Base-by-base conservation (phyloP, 2,329 filamentous ascomycete genomes). In the Hypoxylon sp. region DNA sequence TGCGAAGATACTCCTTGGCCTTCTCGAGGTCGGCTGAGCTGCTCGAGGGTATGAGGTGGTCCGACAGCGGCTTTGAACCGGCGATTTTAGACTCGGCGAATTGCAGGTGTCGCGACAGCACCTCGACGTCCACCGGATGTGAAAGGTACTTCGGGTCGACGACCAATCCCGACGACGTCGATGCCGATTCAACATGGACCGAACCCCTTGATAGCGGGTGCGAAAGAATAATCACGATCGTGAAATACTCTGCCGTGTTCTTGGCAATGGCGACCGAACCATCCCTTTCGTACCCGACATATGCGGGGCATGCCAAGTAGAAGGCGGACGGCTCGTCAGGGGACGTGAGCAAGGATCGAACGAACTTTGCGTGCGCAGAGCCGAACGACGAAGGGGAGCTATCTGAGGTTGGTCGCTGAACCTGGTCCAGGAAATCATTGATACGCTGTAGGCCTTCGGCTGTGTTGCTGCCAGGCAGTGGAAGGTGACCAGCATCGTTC, bases 191-290 rank as follows among this genome's bases (percentile, higher is more conserved):
- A 26, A 67, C 58, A 17, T 66, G 66, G 31, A 60, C 49, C 7
- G 49, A 62, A 23, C 64, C 55, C 0, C 57, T 61, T 4, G 61
- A 64, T 4, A 67, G 49, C 17, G 60, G 64, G 31, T 66, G 60
- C 11, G 47, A 13, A 2, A 51, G 47, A 2, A 33, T 23, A 0
- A 52, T 4, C 9, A 20, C 38, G 3, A 48, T 42, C 7, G 53
- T 51, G 26, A 58, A 33, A n/a, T 45, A 58, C 18, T 43, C n/a
- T 48, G n/a, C 40, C 11, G 3, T 13, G 3, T 9, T 21, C 48
- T 3, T 41, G 15, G n/a, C n/a, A n/a, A n/a, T n/a, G 33, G 41
- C 10, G 13, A 8, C 4, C 42, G 10, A 10, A 17, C 23, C 9
- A 23, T 43, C 15, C 20, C 23, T 10, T 11, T 49, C 43, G 21